Percentiles rank a stretch among this genome's conserved stretches.
Evolutionary conservation across 2,329 filamentous ascomycete genomes (phyloP).

Genomic region (Paecilomyces niveus): DNA sequence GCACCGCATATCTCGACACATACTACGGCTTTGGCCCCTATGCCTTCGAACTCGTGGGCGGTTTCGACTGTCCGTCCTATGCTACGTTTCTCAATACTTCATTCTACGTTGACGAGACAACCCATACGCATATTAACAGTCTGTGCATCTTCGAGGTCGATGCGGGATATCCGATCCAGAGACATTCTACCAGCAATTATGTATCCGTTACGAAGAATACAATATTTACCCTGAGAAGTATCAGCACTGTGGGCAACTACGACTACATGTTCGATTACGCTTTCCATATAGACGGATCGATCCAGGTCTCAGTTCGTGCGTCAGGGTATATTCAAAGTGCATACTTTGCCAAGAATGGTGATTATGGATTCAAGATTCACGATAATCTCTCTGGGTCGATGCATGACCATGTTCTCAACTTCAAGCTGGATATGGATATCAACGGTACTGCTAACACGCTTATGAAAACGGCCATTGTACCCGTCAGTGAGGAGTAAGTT

Average conservation of each 20-base stretch:
- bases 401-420: conserved; percentile 33
- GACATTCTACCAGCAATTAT: conserved; percentile 39
- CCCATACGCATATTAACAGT: conserved; percentile 34
- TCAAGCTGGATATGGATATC: conserved; percentile 31
- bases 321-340: conserved; percentile 34
- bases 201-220: conserved; percentile 41
- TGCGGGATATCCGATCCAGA: conserved; percentile 43
- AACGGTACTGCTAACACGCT: conserved; percentile 24
- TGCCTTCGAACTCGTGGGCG: conserved; percentile 13
- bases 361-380: conserved; percentile 29
- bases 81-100: conserved; percentile 19
- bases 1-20: conserved; percentile 23
- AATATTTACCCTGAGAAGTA: conserved; percentile 30
- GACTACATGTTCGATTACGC: conserved; percentile 40
- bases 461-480: conserved; percentile 13
- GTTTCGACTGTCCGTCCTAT: conserved; percentile 20
- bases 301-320: conserved; percentile 37
- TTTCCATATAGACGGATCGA: conserved; percentile 34
- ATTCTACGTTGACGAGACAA: conserved; percentile 28
- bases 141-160: conserved; percentile 53
- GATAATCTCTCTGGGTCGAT: conserved; percentile 24
- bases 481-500: not conserved
- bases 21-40: conserved; percentile 22
- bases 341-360: conserved; percentile 19
- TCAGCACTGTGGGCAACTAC: conserved; percentile 38